These are phyloP conservation scores for Botryotinia globosa DNA, from an alignment of 2,329 filamentous ascomycete species.

Conservation along the genomic window DNA sequence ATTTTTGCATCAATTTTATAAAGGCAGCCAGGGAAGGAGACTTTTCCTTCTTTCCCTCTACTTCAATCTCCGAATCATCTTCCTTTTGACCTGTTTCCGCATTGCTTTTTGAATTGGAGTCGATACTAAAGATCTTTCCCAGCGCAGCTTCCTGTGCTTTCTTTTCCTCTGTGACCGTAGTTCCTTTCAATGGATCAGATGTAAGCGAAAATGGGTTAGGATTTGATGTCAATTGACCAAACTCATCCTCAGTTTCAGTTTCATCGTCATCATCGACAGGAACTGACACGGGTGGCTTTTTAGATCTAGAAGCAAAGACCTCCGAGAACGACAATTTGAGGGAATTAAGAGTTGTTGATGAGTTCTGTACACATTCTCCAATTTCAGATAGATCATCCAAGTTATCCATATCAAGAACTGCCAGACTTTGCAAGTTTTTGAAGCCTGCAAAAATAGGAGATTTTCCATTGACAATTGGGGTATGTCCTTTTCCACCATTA, in stretches of 20 bases:
- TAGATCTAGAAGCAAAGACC: constrained; percentile 47
- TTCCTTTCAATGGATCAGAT: constrained; percentile 46
- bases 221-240: constrained; percentile 43
- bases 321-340: constrained; percentile 60
- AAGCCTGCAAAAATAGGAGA: constrained; percentile 58
- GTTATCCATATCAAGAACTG: constrained; percentile 59
- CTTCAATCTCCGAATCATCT: not conserved
- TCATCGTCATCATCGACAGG: constrained; percentile 48
- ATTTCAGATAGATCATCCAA: constrained; percentile 56
- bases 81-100: not conserved
- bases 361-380: constrained; percentile 53
- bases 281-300: constrained; percentile 44
- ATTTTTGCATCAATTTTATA: not conserved
- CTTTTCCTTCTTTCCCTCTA: constrained; percentile 21
- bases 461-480: constrained; percentile 8
- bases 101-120: constrained; percentile 33
- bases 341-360: constrained; percentile 51
- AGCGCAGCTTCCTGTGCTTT: constrained; percentile 54
- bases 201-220: constrained; percentile 40
- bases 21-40: not conserved
- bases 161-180: constrained; percentile 52
- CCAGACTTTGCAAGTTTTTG: constrained; percentile 51
- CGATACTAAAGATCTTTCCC: constrained; percentile 52
- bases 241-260: constrained; percentile 55
- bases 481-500: constrained; percentile 19